Evolutionary conservation across 2,329 filamentous ascomycete species (phyloP), one percentile per base, ranked within the genome.

Genomic region (Sporothrix luriei): DNA sequence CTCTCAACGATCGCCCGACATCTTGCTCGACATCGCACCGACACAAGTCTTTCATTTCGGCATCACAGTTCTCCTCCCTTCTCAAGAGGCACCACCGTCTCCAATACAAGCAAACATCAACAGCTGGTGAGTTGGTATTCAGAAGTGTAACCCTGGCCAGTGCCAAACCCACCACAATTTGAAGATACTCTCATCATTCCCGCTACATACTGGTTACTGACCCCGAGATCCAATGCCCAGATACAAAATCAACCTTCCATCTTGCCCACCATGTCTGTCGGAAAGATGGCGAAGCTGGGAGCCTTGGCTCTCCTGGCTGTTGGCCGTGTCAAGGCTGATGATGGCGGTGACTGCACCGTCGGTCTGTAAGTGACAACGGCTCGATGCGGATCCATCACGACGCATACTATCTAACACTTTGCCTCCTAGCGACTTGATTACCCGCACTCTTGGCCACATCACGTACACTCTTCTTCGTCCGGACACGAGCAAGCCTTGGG

Each of bases 381-480:
- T 26, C 7, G 16, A 46, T 19, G 11, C 5, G 1, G 11, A 13
- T 14, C 5, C 33, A 40, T 43, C 6, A 43, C 10, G 10, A 61
- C 11, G 2, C 1, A 14, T 40, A 16, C 19, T 24, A 4, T 33
- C 43, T 49, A 51, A 51, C 19, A 14, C n/a, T 19, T 10, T 49
- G 3, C 3, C 24, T 16, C 26, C 4, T 19, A 54, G 48, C 29
- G 64, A 66, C 10, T 24, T 65, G 43, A 65, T 65, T 5, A 65
- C 62, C 2, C 62, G 62, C 19, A 65, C 62, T 2, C 43, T 65
- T 6, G 62, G 62, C 46, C 46, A 65, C 5, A 19, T 65, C 29
- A 65, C 62, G 3, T 65, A 65, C 46, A 65, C 62, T 5, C 26
- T 65, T 14, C 43, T 65, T 6, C 62, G 62, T 19, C 62, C 62